Base-by-base conservation (phyloP, 2,329 filamentous ascomycete genomes). In the Esteya vermicola region DNA sequence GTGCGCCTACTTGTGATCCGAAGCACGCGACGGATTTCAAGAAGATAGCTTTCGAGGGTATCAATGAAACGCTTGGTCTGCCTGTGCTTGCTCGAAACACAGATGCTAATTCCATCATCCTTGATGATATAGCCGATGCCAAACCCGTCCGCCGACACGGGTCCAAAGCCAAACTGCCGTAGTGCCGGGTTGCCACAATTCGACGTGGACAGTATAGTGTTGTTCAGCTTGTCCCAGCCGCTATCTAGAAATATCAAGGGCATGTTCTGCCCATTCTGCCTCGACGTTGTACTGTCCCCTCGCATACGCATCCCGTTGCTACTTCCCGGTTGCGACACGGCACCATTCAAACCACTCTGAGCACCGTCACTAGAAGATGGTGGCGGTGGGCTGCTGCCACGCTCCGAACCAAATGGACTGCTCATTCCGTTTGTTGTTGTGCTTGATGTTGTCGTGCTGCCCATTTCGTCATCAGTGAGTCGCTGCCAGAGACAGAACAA, bases 41-140 rank as follows among this genome's bases (percentile, higher is more conserved):
- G 66, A 37, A 96, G 72, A 57, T 96, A 98, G 45, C 75, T 80
- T 58, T 96, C 91, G 3, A 96, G 64, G 0, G 85, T 84, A 52
- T 93, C 85, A 45, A 96, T 77, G 54, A 91, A 93, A 6, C 91
- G 79, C 50, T 78, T 78, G 0, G 91, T 98, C 62, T 98, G 91
- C 31, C 91, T 68, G 57, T 98, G 91, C 61, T 95, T 95, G 53
- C 82, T 91, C 13, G 81, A 83, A 1, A 88, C 86, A 58, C 91
- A 96, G 45, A 98, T 89, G 35, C 80, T 85, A 45, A 96, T 83
- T 36, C 76, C 73, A 39, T 91, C 84, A 49, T 93, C 85, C 61
- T 98, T 98, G 71, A 98, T 95, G 53, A 98, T 96, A 63, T 98
- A 98, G 3, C 91, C 91, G 41, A 98, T 95, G 23, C 91, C 91